A percentile compares a stretch with the other conserved stretches of the same genome.
phyloP scores from a whole-genome alignment of 352 stramenopile genomes.

The Phytophthora rubi region DNA sequence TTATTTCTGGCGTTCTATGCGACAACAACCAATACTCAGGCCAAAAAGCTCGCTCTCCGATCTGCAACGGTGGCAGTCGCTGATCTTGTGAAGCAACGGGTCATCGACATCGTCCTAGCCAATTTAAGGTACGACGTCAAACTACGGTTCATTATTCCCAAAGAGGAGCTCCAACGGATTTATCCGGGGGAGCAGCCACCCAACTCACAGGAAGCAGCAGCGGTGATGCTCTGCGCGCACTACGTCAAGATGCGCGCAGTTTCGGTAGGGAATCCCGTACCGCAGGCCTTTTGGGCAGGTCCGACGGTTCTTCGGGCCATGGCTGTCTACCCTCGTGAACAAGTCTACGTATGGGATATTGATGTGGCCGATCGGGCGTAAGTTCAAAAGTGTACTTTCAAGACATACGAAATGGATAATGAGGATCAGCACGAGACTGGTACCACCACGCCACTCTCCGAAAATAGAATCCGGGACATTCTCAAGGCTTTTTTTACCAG shows the following conservation, averaged over 20 bases:
- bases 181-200: neutral
- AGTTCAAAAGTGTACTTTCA: neutral
- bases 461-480: neutral
- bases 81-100: too few species aligned
- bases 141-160: too few species aligned
- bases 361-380: neutral
- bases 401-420: neutral
- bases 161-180: too few species aligned
- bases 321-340: neutral
- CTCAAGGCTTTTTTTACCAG: neutral
- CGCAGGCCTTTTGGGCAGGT: neutral
- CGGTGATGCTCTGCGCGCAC: neutral
- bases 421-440: neutral
- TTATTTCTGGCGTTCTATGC: too few species aligned
- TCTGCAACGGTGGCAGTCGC: too few species aligned
- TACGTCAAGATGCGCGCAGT: neutral
- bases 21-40: too few species aligned
- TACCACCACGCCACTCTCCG: neutral
- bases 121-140: too few species aligned
- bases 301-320: neutral
- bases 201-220: neutral
- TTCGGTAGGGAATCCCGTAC: neutral
- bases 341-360: slow-evolving; percentile 1
- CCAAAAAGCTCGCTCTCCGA: too few species aligned
- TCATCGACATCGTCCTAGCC: too few species aligned